Conservation (phyloP, 139 green algal species). For the Choricystis sp. region DNA sequence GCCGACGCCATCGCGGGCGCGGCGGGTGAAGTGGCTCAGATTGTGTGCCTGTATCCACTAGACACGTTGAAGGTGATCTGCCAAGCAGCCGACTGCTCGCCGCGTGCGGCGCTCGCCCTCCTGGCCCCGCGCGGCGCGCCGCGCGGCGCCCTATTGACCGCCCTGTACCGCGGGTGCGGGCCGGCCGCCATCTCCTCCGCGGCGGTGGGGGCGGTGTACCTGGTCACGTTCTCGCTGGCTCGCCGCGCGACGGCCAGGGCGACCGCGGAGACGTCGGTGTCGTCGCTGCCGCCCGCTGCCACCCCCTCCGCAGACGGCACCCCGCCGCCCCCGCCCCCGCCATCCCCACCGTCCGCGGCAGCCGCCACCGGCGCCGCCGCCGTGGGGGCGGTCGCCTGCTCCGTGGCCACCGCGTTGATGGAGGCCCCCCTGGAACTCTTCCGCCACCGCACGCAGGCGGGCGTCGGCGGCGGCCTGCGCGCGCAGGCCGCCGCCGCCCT, state of each 20-base stretch:
- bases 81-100: background rate
- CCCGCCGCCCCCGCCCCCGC: no score
- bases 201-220: constrained; percentile 37
- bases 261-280: no score
- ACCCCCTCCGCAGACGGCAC: no score
- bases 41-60: constrained; percentile 41
- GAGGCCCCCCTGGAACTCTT: constrained; percentile 49
- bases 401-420: constrained; percentile 10
- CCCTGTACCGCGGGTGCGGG: constrained; percentile 30
- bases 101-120: background rate
- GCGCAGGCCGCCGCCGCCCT: background rate
- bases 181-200: constrained; percentile 27
- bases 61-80: constrained; percentile 46
- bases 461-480: constrained; percentile 1
- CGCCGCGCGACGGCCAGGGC: no score
- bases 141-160: background rate
- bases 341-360: no score
- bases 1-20: constrained; percentile 38
- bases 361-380: background rate
- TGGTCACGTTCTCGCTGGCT: constrained; percentile 27
- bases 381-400: constrained; percentile 5
- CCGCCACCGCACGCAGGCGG: constrained; percentile 31
- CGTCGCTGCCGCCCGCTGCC: no score
- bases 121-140: background rate
- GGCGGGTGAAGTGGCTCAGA: constrained; percentile 35